These are phyloP conservation scores for Seminavis robusta DNA, from an alignment of 108 stramenopile genomes.

Conservation along the genomic window DNA sequence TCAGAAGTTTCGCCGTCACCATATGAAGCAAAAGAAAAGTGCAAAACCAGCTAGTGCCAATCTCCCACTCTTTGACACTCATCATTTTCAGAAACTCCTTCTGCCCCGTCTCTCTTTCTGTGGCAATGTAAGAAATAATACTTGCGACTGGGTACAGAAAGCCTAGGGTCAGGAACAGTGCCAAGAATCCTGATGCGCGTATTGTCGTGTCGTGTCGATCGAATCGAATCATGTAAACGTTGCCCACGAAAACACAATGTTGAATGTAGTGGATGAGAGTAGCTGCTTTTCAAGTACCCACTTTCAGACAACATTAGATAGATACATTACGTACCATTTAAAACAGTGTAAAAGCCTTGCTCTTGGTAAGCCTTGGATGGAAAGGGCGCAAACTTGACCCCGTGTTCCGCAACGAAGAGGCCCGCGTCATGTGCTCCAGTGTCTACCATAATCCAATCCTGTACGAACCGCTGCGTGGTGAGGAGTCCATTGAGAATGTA, in stretches of 20 bases:
- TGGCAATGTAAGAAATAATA: constrained; percentile 52
- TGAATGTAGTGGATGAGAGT: too few species aligned
- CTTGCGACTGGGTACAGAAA: constrained; percentile 69
- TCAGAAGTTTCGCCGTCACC: constrained; percentile 35
- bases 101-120: constrained; percentile 73
- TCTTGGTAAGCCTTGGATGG: constrained; percentile 49
- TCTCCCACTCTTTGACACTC: constrained; percentile 65
- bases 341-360: constrained; percentile 55
- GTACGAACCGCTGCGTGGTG: constrained; percentile 65
- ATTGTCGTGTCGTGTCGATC: too few species aligned
- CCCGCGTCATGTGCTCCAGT: constrained; percentile 34
- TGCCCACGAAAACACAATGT: too few species aligned
- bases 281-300: too few species aligned
- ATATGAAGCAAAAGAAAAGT: constrained; percentile 55
- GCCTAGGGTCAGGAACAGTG: constrained; percentile 48
- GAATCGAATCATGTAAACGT: too few species aligned
- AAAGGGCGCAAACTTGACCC: constrained; percentile 64
- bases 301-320: too few species aligned
- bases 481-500: constrained; percentile 77
- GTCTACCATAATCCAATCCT: constrained; percentile 65
- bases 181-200: too few species aligned
- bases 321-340: too few species aligned
- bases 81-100: constrained; percentile 91
- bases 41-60: constrained; percentile 73
- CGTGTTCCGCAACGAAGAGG: constrained; percentile 35